Conservation (phyloP, 2,329 filamentous ascomycete species). For the Fusarium subtropicale region DNA sequence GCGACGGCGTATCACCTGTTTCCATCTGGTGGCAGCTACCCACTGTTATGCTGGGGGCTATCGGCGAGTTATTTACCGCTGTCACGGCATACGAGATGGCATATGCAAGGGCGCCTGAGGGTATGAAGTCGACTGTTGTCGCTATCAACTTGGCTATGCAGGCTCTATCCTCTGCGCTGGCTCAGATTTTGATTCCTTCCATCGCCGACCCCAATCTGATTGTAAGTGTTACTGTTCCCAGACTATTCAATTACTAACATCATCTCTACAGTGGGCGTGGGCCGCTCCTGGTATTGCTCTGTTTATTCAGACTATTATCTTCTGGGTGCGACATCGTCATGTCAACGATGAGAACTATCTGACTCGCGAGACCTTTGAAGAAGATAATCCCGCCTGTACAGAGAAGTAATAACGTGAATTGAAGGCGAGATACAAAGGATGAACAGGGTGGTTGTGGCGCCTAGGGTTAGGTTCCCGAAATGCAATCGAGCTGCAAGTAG, state of each 20-base stretch:
- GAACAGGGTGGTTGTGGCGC: no score
- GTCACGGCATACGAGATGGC: constrained; percentile 52
- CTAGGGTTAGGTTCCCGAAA: no score
- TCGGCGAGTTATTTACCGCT: constrained; percentile 48
- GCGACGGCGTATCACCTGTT: background rate
- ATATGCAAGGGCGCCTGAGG: constrained; percentile 62
- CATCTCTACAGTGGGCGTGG: background rate
- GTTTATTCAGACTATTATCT: background rate
- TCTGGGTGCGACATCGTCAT: background rate
- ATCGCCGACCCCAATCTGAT: constrained; percentile 46
- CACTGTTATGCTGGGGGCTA: background rate
- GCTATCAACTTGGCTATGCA: constrained; percentile 62
- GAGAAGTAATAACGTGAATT: background rate
- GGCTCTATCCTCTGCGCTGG: constrained; percentile 59
- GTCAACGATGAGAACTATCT: background rate
- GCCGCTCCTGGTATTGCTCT: background rate
- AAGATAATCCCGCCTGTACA: background rate
- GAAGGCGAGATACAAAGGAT: background rate
- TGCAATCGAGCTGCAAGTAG: no score
- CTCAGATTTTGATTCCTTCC: constrained; percentile 54
- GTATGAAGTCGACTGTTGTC: constrained; percentile 64
- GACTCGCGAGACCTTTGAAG: background rate
- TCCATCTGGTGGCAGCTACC: background rate
- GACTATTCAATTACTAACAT: background rate
- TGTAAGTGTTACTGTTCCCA: background rate